Percentiles rank a stretch among this genome's conserved stretches.
phyloP scores from a whole-genome alignment of 2,329 filamentous ascomycete genomes.

The Sarocladium brachiariae region DNA sequence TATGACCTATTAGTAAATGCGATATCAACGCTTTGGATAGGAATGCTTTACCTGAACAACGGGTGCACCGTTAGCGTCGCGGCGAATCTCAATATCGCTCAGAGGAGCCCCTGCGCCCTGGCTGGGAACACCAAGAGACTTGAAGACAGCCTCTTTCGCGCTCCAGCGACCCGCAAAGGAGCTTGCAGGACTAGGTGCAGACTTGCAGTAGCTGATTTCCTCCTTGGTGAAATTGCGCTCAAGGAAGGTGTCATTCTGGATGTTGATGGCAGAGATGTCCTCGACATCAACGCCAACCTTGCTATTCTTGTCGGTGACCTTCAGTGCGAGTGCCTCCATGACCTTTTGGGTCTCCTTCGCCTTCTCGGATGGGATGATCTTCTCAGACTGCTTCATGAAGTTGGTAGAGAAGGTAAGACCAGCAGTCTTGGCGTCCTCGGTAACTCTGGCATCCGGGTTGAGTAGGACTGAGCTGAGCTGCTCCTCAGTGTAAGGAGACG shows the following conservation, averaged over 20 bases:
- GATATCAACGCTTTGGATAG: neutral
- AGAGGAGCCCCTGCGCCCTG: conserved; percentile 83
- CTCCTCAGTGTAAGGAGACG: conserved; percentile 82
- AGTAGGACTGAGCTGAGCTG: conserved; percentile 85
- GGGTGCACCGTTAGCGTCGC: conserved; percentile 76
- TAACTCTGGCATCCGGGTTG: conserved; percentile 85
- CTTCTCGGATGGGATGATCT: conserved; percentile 41
- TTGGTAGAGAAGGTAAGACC: conserved; percentile 66
- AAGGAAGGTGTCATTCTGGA: conserved; percentile 88
- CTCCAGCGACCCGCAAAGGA: conserved; percentile 95
- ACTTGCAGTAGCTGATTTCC: conserved; percentile 82
- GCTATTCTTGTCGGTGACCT: conserved; percentile 50
- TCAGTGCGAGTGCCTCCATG: conserved; percentile 68
- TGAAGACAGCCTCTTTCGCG: conserved; percentile 98
- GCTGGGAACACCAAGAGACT: conserved; percentile 81
- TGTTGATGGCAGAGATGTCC: conserved; percentile 78
- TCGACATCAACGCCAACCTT: conserved; percentile 94
- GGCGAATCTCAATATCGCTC: conserved; percentile 89
- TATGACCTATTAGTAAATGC: conserved; percentile 39
- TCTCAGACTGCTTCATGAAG: conserved; percentile 59
- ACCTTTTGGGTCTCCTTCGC: conserved; percentile 63
- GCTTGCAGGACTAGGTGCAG: conserved; percentile 71
- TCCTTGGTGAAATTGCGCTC: conserved; percentile 85
- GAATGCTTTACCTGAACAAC: conserved; percentile 66
- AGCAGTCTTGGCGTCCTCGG: conserved; percentile 77